Conservation (phyloP, 2,329 filamentous ascomycete species). For the Ilyonectria destructans region DNA sequence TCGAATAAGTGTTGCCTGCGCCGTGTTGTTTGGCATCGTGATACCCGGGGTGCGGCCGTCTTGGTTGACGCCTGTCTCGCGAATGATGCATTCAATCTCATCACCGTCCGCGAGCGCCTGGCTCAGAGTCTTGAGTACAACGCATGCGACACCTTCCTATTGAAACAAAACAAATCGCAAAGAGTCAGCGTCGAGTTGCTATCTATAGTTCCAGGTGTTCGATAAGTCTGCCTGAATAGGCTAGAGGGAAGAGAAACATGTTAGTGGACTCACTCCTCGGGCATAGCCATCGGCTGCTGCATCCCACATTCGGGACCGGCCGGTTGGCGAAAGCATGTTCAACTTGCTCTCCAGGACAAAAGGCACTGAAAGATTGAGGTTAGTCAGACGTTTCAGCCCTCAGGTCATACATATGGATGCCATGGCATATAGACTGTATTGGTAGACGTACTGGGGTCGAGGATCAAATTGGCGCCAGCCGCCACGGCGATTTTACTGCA, state of each 20-base stretch:
- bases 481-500: constrained; percentile 33
- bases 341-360: background rate
- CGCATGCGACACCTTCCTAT: background rate
- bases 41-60: constrained; percentile 34
- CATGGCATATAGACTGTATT: no score
- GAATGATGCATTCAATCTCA: constrained; percentile 44
- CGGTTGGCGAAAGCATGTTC: constrained; percentile 10
- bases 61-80: constrained; percentile 43
- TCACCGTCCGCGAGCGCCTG: constrained; percentile 56
- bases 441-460: no score
- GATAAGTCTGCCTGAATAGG: no score
- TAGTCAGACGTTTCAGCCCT: background rate
- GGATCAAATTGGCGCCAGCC: constrained; percentile 38
- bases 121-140: constrained; percentile 7
- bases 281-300: constrained; percentile 5
- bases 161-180: no score
- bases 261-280: no score
- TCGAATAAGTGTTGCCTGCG: constrained; percentile 3
- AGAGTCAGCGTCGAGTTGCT: no score
- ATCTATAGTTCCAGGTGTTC: no score
- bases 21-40: background rate
- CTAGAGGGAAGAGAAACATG: no score
- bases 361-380: no score
- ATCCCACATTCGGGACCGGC: constrained; percentile 10
- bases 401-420: no score